Base-by-base conservation (phyloP, 495 filamentous ascomycete genomes). In the Friedmanniomyces simplex region DNA sequence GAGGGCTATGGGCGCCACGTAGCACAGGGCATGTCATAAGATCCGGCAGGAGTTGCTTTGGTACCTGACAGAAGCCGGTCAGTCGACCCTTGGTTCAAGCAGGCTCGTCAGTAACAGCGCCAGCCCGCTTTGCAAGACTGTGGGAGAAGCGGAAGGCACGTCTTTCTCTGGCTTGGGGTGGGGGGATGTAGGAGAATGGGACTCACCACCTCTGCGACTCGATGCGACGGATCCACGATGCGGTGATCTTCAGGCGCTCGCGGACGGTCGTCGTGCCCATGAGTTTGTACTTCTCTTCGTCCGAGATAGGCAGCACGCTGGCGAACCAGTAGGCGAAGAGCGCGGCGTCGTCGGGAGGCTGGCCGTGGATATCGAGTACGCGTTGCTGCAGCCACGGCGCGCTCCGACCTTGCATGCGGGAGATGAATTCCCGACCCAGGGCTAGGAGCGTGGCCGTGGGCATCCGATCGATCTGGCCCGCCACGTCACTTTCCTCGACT, bases 291-390 rank as follows among this genome's bases (percentile, higher is more conserved):
- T 91, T 91, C 58, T 94, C 85, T 22, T 82, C 76, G 18, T 89
- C 87, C 39, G 76, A 76, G 32, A 91, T 80, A 16, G 88, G 89
- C 11, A 94, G 66, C 50, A 94, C 81, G 62, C 79, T 86, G 16
- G 88, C 89, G 59, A 96, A 86, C 91, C 91, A 96, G 76, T 88
- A 96, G 0, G 89, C 87, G 63, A 95, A 93, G 13, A 79, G 65
- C 0, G 82, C 82, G 1, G 88, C 81, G 67, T 95, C 88, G 7
- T 77, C 73, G 0, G 89, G 90, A 16, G 81, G 82, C 37, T 82
- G 77, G 8, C 89, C 89, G 64, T 91, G 93, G n/a, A 83, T 83
- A 13, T 79, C 66, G 46, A 89, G 69, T 1, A 89, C 81, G 6
- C 82, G 79, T 22, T 79, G 73, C 37, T 84, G 79, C 3, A 95